Conservation (phyloP, 2,329 filamentous ascomycete genomes). For the Penicillium paneum region DNA sequence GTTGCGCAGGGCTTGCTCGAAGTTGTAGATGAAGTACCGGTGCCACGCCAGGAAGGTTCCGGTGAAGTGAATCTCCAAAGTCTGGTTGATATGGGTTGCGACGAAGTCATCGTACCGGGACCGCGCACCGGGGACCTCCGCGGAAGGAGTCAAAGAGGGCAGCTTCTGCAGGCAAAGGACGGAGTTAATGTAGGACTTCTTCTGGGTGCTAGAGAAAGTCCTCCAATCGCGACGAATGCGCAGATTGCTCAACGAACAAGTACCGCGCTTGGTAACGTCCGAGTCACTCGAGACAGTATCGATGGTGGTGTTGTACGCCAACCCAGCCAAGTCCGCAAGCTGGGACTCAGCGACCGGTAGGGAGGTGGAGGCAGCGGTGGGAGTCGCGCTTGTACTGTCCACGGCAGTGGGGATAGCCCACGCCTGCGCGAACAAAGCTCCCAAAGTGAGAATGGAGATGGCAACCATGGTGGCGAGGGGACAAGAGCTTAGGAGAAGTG, state of each 20-base stretch:
- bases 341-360: conserved; percentile 13
- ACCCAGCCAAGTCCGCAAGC: conserved; percentile 12
- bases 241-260: conserved; percentile 16
- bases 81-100: conserved; percentile 50
- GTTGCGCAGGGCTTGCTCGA: conserved; percentile 32
- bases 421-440: conserved; percentile 12
- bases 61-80: conserved; percentile 43
- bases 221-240: conserved; percentile 30
- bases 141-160: conserved; percentile 35
- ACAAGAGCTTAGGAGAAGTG: not conserved
- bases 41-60: conserved; percentile 37
- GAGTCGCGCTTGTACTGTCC: not conserved
- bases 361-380: conserved; percentile 6
- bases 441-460: conserved; percentile 13
- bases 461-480: conserved; percentile 14
- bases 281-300: conserved; percentile 4
- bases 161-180: conserved; percentile 45
- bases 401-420: conserved; percentile 13
- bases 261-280: conserved; percentile 1
- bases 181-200: conserved; percentile 45
- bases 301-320: conserved; percentile 11
- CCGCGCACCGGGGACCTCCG: conserved; percentile 43
- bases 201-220: conserved; percentile 33
- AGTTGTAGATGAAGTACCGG: conserved; percentile 32
- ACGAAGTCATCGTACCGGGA: conserved; percentile 53